A percentile compares a stretch with the other conserved stretches of the same genome.
Conservation (phyloP, 495 filamentous ascomycete species). For the Bacidia rubella region DNA sequence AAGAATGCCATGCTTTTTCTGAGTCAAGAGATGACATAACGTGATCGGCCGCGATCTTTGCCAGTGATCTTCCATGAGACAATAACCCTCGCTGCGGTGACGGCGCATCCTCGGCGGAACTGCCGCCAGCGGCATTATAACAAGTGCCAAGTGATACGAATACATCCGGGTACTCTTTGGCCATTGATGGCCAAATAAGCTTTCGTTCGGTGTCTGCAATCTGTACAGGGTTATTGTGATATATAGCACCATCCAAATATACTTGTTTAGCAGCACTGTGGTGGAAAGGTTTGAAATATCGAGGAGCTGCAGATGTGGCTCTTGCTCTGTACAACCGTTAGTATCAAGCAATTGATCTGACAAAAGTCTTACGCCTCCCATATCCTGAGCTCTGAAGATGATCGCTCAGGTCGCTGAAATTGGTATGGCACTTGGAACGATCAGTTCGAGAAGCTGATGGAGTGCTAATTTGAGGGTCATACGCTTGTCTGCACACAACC, state of each 20-base stretch:
- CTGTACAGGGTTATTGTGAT: constrained; percentile 26
- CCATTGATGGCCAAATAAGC: constrained; percentile 25
- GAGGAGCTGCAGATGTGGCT: constrained; percentile 35
- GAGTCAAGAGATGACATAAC: constrained; percentile 14
- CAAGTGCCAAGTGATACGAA: constrained; percentile 29
- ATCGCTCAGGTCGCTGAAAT: constrained; percentile 31
- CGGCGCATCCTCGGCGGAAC: not conserved
- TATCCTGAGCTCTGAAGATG: constrained; percentile 28
- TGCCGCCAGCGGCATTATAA: constrained; percentile 3
- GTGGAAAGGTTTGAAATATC: constrained; percentile 32
- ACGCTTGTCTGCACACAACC: no score
- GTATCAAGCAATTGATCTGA: constrained; percentile 5
- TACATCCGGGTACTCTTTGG: constrained; percentile 22
- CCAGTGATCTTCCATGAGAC: not conserved
- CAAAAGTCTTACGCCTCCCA: constrained; percentile 36
- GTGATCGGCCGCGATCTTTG: not conserved
- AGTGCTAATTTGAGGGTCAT: no score
- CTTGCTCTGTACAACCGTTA: constrained; percentile 30
- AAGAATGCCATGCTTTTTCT: constrained; percentile 6
- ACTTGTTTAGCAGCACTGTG: not conserved
- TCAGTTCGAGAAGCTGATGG: not conserved
- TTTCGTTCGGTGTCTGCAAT: constrained; percentile 28
- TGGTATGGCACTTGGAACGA: constrained; percentile 20
- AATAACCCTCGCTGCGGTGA: not conserved
- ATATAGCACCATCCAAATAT: constrained; percentile 15